These are phyloP conservation scores for Phaeoacremonium minimum DNA, from an alignment of 2,329 filamentous ascomycete genomes.

Conservation along the genomic window DNA sequence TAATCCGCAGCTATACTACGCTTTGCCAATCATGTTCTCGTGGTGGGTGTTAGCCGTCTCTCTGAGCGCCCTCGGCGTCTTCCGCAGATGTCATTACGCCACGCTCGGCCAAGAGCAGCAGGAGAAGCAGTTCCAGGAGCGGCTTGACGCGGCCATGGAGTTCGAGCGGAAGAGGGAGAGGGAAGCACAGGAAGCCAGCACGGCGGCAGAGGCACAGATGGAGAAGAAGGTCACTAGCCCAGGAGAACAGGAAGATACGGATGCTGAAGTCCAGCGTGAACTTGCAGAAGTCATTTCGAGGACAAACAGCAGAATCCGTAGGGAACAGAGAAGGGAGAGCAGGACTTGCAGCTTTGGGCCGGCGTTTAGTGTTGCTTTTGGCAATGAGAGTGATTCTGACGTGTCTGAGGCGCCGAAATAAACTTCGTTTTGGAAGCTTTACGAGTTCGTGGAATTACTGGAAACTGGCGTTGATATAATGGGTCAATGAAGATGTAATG, in stretches of 20 bases:
- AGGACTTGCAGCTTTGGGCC: slow-evolving; percentile 13
- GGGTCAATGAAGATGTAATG: too few relatives aligned
- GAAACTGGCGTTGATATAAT: too few relatives aligned
- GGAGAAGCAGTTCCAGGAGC: slow-evolving; percentile 15
- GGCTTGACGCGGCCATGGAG: slow-evolving; percentile 18
- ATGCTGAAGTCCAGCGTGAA: slow-evolving; percentile 10
- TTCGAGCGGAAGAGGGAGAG: slow-evolving; percentile 13
- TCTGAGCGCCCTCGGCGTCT: slow-evolving; percentile 20
- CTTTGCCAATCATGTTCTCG: slow-evolving; percentile 35
- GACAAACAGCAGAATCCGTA: slow-evolving; percentile 4
- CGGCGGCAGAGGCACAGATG: not conserved
- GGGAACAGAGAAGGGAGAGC: slow-evolving; percentile 7
- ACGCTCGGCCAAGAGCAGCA: slow-evolving; percentile 17
- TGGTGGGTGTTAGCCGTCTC: slow-evolving; percentile 24
- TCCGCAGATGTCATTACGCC: slow-evolving; percentile 23
- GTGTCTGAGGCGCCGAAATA: not conserved
- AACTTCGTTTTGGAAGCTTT: not conserved
- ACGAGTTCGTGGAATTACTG: too few relatives aligned
- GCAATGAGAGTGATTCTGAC: not conserved
- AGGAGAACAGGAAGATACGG: slow-evolving; percentile 3
- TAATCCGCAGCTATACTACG: slow-evolving; percentile 29
- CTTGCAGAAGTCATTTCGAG: slow-evolving; percentile 12
- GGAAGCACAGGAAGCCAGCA: slow-evolving; percentile 5
- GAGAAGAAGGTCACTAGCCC: not conserved
- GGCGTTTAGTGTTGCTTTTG: slow-evolving; percentile 9